These are phyloP conservation scores for Leccinum fuscescens DNA, from an alignment of 1,284 basidiomycete species.

Conservation along the genomic window DNA sequence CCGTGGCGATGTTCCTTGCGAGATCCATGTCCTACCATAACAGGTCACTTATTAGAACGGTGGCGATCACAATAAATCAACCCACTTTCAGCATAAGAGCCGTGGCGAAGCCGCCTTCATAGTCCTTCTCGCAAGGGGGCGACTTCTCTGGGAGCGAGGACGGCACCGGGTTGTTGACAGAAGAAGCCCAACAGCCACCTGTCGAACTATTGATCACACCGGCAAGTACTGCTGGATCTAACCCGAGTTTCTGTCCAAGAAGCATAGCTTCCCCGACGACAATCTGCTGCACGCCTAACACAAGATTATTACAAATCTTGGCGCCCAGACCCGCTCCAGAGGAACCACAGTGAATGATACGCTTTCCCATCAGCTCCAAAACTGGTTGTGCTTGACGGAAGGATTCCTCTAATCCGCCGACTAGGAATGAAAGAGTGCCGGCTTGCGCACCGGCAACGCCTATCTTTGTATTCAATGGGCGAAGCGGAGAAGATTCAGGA, in stretches of 20 bases:
- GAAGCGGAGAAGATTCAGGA: slow-evolving; percentile 1
- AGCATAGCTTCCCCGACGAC: slow-evolving; percentile 85
- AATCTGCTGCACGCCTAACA: slow-evolving; percentile 76
- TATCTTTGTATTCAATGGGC: slow-evolving; percentile 27
- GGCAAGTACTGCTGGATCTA: slow-evolving; percentile 73
- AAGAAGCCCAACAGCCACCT: slow-evolving; percentile 80
- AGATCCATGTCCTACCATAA: slow-evolving; percentile 72
- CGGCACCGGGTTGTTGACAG: slow-evolving; percentile 87
- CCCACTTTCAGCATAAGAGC: slow-evolving; percentile 79
- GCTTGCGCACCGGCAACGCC: slow-evolving; percentile 83
- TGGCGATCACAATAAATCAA: background rate
- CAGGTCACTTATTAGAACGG: slow-evolving; percentile 5
- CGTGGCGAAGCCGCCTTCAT: slow-evolving; percentile 84
- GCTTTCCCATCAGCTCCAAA: slow-evolving; percentile 75
- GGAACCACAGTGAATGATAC: slow-evolving; percentile 83
- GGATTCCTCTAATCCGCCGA: slow-evolving; percentile 67
- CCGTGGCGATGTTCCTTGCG: slow-evolving; percentile 59
- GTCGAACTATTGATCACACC: slow-evolving; percentile 84
- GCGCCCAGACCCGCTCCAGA: slow-evolving; percentile 83
- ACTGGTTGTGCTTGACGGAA: slow-evolving; percentile 63
- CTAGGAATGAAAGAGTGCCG: slow-evolving; percentile 86
- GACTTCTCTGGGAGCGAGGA: slow-evolving; percentile 66
- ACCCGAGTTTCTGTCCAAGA: slow-evolving; percentile 73
- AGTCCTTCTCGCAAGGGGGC: slow-evolving; percentile 81
- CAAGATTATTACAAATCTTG: slow-evolving; percentile 87